phyloP scores from a whole-genome alignment of 176 grass and related monocot genomes.

The Oryza nivara region DNA sequence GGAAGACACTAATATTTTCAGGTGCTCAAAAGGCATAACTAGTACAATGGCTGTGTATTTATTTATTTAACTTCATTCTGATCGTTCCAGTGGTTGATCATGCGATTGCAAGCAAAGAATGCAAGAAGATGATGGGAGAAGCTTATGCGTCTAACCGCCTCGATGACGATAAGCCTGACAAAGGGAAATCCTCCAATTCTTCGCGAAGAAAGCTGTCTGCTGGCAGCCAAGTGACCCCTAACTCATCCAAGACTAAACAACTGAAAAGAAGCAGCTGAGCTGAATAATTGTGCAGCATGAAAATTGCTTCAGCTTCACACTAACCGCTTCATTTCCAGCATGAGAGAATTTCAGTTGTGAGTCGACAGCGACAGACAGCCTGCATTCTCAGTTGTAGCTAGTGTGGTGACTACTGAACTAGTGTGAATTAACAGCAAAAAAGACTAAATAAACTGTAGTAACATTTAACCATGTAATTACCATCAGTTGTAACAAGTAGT shows the following conservation, averaged over 20 bases:
- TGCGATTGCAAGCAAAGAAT: constrained; percentile 79
- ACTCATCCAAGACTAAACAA: constrained; percentile 28
- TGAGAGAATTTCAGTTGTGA: background rate
- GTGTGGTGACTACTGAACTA: background rate
- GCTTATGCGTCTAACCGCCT: constrained; percentile 50
- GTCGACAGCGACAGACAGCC: background rate
- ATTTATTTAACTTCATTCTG: constrained; percentile 11
- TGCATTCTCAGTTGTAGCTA: background rate
- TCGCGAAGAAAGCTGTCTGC: constrained; percentile 26
- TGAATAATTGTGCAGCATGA: constrained; percentile 4
- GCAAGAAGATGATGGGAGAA: constrained; percentile 74
- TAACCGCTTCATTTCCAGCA: background rate
- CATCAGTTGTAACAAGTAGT: background rate
- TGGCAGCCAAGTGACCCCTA: constrained; percentile 16
- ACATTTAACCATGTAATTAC: background rate
- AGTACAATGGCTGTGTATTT: background rate
- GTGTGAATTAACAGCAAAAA: background rate
- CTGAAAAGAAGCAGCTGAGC: constrained; percentile 22
- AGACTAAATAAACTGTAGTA: background rate
- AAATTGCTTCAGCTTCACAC: background rate
- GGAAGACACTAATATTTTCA: background rate
- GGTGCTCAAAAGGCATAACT: background rate
- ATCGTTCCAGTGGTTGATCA: constrained; percentile 72
- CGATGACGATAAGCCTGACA: background rate
- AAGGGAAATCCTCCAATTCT: constrained; percentile 27